Evolutionary conservation across 257 asterid genomes (phyloP).

Genomic region (Solanum corneliomulleri): DNA sequence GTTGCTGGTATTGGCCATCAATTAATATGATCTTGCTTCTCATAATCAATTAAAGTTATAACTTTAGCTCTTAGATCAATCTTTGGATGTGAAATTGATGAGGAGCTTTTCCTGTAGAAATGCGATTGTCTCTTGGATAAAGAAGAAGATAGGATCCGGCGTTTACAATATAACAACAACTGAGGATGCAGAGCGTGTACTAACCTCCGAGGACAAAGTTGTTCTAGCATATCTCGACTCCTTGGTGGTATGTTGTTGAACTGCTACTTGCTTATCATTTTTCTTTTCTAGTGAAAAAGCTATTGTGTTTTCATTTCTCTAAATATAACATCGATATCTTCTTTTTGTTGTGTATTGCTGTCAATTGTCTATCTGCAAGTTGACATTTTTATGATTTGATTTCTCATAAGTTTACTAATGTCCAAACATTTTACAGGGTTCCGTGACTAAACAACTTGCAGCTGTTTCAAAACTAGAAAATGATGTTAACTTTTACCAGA

Average conservation of each 20-base stretch:
- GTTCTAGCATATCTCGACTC: conserved; percentile 61
- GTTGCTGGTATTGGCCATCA: not conserved
- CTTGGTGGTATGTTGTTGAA: conserved; percentile 45
- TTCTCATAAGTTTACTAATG: not conserved
- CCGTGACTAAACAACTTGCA: conserved; percentile 57
- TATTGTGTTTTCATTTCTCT: not conserved
- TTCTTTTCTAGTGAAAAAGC: not conserved
- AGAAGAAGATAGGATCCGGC: conserved; percentile 72
- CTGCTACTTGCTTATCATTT: not conserved
- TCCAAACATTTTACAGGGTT: conserved; percentile 32
- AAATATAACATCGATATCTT: not conserved
- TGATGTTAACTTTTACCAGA: conserved; percentile 68
- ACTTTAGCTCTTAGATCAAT: not conserved
- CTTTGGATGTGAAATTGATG: not conserved
- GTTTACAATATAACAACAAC: conserved; percentile 43
- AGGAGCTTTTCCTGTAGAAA: conserved; percentile 38
- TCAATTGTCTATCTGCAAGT: not conserved
- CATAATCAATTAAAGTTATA: not conserved
- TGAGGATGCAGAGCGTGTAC: conserved; percentile 66
- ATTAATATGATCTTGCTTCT: not conserved
- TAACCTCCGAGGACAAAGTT: conserved; percentile 48
- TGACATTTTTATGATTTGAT: not conserved
- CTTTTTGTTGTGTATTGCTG: not conserved
- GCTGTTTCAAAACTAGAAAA: conserved; percentile 72
- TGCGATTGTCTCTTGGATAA: conserved; percentile 80